Percentiles rank a stretch among this genome's conserved stretches.
phyloP scores from a whole-genome alignment of 1,284 basidiomycete species.

The Sporisorium graminicola region DNA sequence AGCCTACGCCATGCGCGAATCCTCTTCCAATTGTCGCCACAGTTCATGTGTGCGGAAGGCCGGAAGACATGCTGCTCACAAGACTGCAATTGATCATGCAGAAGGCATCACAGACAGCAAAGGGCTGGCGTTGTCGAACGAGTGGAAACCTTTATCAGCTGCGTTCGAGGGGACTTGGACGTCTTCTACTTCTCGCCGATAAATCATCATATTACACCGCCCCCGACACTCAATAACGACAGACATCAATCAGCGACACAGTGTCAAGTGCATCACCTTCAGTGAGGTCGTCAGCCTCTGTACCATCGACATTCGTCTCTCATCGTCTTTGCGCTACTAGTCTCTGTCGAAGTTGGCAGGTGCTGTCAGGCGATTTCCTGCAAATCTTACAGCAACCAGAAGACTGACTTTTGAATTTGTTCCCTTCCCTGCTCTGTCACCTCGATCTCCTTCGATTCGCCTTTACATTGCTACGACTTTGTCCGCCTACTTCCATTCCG shows the following conservation, averaged over 20 bases:
- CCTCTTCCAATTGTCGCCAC: too few relatives aligned
- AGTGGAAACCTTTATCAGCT: too few relatives aligned
- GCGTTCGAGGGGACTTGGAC: too few relatives aligned
- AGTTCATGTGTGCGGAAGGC: too few relatives aligned
- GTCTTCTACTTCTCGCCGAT: too few relatives aligned
- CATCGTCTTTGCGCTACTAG: not conserved
- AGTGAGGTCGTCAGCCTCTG: not conserved
- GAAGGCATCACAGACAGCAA: too few relatives aligned
- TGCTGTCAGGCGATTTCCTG: not conserved
- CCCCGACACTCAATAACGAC: not conserved
- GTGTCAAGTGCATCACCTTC: not conserved
- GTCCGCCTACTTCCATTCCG: not conserved
- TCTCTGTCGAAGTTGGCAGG: not conserved
- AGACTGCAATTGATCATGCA: too few relatives aligned
- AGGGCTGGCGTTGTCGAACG: too few relatives aligned
- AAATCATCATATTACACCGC: too few relatives aligned
- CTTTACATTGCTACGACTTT: conserved; percentile 1
- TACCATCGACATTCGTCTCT: not conserved
- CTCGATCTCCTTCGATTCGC: not conserved
- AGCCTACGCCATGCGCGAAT: too few relatives aligned
- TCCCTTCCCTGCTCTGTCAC: not conserved
- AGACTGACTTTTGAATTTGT: not conserved
- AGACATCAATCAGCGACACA: not conserved
- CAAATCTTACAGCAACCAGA: not conserved
- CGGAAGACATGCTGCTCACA: too few relatives aligned